Base-by-base conservation (phyloP, 2,329 filamentous ascomycete genomes). In the Cryphonectria japonica region DNA sequence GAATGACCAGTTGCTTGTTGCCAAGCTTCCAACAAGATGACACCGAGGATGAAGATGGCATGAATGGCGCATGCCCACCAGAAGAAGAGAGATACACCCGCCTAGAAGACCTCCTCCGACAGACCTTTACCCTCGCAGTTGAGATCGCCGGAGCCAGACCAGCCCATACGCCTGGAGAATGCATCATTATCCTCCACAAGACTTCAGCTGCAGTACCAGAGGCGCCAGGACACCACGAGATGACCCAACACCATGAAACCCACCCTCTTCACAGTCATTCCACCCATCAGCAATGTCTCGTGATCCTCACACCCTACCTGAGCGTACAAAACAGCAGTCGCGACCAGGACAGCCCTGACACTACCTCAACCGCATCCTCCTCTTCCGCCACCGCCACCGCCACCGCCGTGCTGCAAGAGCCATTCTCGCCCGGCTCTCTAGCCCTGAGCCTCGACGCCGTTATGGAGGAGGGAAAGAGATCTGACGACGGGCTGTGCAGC, bases 381-480 rank as follows among this genome's bases (percentile, higher is more conserved):
- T 68, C 68, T 5, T 3, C 13, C 41, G 26, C 39, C 4, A 9
- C 39, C n/a, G 34, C 70, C 8, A 46, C 67, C 7, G 59, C 43
- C 26, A 52, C 64, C 2, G 66, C 68, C 5, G 65, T 34, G 34
- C 34, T 72, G 41, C 71, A 72, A 22, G 71, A 72, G 4, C 71
- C 71, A 22, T 70, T 72, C 34, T 70, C 68, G 16, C 68, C 71
- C 8, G 65, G 43, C 4, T 46, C 71, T 8, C 50, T 70, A 3
- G 71, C 65, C 29, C 50, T 72, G 65, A 72, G 71, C 29, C 63
- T 72, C 46, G 71, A 70, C 46, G 71, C 71, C 7, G 46, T 72
- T 11, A 65, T 70, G 22, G 61, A 69, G 26, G 54, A 69, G 8
- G 68, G 43, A 7, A 62, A 41, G 39, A 59, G 43, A 50, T 41